Percentiles rank a stretch among this genome's conserved stretches.
Evolutionary conservation across 768 basidiomycete species (phyloP).

Genomic region (Neoboletus brunneissimus): DNA sequence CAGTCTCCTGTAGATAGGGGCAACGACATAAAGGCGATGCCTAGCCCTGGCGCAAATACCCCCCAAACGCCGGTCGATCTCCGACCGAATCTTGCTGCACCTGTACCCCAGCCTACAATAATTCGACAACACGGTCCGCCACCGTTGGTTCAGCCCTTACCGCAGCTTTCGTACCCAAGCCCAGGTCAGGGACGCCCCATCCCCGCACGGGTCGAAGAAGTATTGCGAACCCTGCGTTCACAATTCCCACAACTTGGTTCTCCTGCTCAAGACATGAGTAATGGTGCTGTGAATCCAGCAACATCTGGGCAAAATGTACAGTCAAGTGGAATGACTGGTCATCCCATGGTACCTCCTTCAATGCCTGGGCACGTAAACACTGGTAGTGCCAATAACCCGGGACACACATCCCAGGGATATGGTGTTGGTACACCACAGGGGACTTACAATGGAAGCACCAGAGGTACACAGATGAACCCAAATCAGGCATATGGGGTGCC

Average conservation of each 20-base stretch:
- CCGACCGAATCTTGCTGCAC: neutral
- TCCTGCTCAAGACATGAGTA: neutral
- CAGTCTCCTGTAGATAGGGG: slow-evolving; percentile 9
- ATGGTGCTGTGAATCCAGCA: neutral
- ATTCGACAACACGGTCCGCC: neutral
- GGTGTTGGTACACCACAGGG: slow-evolving; percentile 7
- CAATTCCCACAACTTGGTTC: slow-evolving; percentile 12
- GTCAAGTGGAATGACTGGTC: neutral
- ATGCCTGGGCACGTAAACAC: neutral
- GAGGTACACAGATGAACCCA: neutral
- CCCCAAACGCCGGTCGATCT: neutral
- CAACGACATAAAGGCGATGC: neutral
- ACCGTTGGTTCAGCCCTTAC: neutral
- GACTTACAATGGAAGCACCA: neutral
- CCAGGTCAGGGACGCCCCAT: slow-evolving; percentile 2
- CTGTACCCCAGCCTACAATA: neutral
- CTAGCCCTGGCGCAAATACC: neutral
- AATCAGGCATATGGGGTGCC: slow-evolving; percentile 1
- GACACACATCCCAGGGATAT: slow-evolving; percentile 1
- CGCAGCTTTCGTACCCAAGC: slow-evolving; percentile 1
- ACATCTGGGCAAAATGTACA: neutral
- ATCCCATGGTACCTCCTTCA: neutral
- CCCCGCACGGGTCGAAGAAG: slow-evolving; percentile 10
- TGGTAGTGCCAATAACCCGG: neutral
- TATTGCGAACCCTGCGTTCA: slow-evolving; percentile 15